These are phyloP conservation scores for Venturia asperata DNA, from an alignment of 2,329 filamentous ascomycete genomes.

Conservation along the genomic window DNA sequence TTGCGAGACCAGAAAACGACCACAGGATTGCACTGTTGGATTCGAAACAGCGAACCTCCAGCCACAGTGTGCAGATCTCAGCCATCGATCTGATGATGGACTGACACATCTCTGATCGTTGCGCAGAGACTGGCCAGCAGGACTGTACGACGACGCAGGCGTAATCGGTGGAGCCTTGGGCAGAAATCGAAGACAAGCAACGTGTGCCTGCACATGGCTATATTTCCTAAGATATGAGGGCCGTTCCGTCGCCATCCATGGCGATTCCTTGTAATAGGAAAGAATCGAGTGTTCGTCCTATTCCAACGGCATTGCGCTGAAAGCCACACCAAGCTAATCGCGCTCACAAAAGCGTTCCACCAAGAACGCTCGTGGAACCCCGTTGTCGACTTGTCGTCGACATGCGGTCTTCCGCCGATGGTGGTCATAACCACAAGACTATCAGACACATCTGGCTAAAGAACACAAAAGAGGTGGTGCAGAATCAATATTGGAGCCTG, in stretches of 20 bases:
- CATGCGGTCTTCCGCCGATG: constrained; percentile 3
- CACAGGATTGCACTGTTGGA: background rate
- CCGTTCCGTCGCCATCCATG: background rate
- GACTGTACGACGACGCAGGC: constrained; percentile 5
- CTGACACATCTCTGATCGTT: constrained; percentile 11
- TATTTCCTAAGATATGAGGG: background rate
- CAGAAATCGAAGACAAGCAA: constrained; percentile 8
- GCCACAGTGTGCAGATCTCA: constrained; percentile 5
- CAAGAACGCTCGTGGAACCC: constrained; percentile 1
- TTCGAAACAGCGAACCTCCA: constrained; percentile 8
- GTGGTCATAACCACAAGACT: constrained; percentile 7
- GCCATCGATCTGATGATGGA: constrained; percentile 8
- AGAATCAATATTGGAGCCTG: constrained; percentile 8
- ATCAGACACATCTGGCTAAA: background rate
- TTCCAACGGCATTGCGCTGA: background rate
- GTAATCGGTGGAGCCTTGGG: constrained; percentile 12
- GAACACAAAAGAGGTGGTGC: background rate
- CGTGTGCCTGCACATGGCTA: constrained; percentile 11
- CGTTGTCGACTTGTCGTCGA: constrained; percentile 4
- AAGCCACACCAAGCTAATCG: background rate
- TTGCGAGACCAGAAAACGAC: constrained; percentile 3
- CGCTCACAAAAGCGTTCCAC: constrained; percentile 1
- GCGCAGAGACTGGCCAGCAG: constrained; percentile 1
- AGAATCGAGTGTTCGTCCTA: background rate
- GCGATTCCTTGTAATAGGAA: constrained; percentile 5